Conservation (phyloP, 345 rosid genomes). For the Eutrema heterophyllum region DNA sequence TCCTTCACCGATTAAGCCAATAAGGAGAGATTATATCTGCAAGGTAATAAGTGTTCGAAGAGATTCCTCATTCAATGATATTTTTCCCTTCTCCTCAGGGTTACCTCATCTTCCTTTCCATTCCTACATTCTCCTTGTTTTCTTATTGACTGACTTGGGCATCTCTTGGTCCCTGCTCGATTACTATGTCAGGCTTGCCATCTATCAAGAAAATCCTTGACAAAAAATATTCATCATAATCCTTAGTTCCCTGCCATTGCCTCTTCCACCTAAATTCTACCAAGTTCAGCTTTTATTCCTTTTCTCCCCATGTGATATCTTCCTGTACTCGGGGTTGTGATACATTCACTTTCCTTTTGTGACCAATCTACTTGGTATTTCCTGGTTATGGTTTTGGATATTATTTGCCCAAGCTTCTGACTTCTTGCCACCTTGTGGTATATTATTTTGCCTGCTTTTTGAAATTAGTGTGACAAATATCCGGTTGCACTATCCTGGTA, state of each 20-base stretch:
- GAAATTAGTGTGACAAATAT: neutral
- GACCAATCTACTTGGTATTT: neutral
- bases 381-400: neutral
- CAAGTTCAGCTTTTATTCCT: constrained; percentile 12
- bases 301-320: neutral
- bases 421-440: neutral
- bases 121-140: constrained; percentile 15
- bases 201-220: neutral
- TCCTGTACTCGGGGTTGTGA: neutral
- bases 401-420: neutral
- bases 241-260: neutral
- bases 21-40: constrained; percentile 96
- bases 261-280: neutral
- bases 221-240: neutral
- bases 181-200: neutral
- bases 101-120: constrained; percentile 23
- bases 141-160: constrained; percentile 15
- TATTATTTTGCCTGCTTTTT: neutral
- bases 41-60: constrained; percentile 74
- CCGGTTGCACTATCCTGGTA: neutral
- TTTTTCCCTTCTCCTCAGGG: constrained; percentile 33
- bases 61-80: constrained; percentile 48
- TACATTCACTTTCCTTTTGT: neutral
- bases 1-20: constrained; percentile 80
- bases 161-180: neutral